A percentile compares a stretch with the other conserved stretches of the same genome.
These are phyloP conservation scores for Choricystis sp. DNA, from an alignment of 139 green algal genomes.

Conservation along the genomic window DNA sequence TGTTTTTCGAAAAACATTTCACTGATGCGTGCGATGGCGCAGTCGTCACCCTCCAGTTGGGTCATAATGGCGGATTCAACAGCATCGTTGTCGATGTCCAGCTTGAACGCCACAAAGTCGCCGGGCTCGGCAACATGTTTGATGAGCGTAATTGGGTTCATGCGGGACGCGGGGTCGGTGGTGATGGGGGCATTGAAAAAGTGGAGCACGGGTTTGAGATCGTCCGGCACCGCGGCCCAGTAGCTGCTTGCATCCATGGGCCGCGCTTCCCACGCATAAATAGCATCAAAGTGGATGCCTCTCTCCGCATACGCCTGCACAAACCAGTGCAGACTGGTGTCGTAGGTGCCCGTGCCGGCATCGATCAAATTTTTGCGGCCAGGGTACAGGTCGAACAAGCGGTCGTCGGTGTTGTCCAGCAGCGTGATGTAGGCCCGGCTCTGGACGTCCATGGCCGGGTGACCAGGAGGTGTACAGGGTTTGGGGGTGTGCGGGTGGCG, in stretches of 20 bases:
- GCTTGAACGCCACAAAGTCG: neutral
- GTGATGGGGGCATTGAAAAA: neutral
- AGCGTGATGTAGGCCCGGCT: neutral
- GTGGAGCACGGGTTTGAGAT: neutral
- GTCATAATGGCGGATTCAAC: neutral
- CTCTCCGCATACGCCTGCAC: neutral
- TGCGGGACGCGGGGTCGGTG: neutral
- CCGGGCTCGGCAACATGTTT: neutral
- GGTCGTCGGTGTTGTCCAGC: neutral
- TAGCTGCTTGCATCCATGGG: neutral
- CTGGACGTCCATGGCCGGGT: neutral
- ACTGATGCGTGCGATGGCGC: neutral
- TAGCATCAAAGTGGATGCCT: neutral
- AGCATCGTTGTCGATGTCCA: neutral
- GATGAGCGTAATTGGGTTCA: neutral
- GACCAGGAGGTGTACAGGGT: neutral
- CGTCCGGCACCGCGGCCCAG: neutral
- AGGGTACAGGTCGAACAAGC: neutral
- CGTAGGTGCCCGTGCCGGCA: neutral
- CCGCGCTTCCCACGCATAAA: neutral
- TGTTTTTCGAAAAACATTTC: neutral
- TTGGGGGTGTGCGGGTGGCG: neutral
- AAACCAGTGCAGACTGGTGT: neutral
- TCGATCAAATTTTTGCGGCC: neutral
- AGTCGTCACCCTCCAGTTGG: neutral